Base-by-base conservation (phyloP, 345 rosid genomes). In the Luvunga scandens region DNA sequence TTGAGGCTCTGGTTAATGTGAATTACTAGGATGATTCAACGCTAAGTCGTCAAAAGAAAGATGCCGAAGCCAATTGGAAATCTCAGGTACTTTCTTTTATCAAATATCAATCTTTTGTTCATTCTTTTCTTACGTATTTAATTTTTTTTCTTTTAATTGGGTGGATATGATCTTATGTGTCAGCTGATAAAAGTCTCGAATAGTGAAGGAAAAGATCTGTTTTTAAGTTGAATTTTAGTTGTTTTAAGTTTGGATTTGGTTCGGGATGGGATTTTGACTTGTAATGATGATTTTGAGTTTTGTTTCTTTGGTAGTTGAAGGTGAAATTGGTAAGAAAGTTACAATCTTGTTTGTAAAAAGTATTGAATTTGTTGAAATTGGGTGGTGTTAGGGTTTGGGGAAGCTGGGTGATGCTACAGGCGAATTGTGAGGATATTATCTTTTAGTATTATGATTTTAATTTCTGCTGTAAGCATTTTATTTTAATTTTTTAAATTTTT, bases 1-100 rank as follows among this genome's bases (percentile, higher is more conserved):
- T 66, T 34, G 45, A 9, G 42, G 69, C 6, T 33, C 45, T 34
- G n/a, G 0, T 66, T 38, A 22, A 19, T 66, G 6, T 34, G 6
- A 19, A 21, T 33, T 13, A 65, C 9, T 83, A 96, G 99, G 98
- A 97, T 73, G 99, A 97, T 82, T 94, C 97, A 57, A 77, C 94
- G 9, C 82, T 82, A 21, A 85, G 90, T 81, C 92, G 92, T 67
- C 98, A 94, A 78, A 97, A 97, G 92, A 97, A 93, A 90, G 99
- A 97, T 66, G 98, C 98, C 50, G 99, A 97, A 85, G 91, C 97
- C 71, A 91, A 78, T 85, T 97, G 99, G 99, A 97, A 97, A 85
- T 59, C 94, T 79, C 98, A 94, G 95, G 99, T 94, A 60, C 5
- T 68, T 28, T 28, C 63, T 60, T 74, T 57, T 13, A 45, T 45